Evolutionary conservation across 371 early-diverging fungal species (phyloP).

Genomic region (Lichtheimia ramosa): DNA sequence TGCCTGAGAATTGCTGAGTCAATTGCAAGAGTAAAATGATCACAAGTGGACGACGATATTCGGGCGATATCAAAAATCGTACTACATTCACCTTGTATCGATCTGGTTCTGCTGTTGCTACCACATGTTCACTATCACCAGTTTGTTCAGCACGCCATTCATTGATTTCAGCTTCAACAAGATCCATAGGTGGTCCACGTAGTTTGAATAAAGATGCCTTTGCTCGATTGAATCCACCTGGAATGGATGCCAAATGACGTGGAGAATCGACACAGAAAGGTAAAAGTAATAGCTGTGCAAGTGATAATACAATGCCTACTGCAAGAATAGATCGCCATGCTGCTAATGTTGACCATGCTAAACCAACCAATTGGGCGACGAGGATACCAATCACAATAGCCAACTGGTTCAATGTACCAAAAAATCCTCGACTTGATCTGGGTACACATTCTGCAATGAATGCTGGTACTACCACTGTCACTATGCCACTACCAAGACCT

Average conservation of each 20-base stretch:
- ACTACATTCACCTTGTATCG: conserved; percentile 28
- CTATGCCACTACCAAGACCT: conserved; percentile 85
- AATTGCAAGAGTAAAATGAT: conserved; percentile 78
- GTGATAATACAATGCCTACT: conserved; percentile 55
- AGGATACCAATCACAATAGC: conserved; percentile 84
- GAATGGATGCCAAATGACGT: conserved; percentile 57
- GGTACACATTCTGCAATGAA: conserved; percentile 90
- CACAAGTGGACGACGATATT: conserved; percentile 61
- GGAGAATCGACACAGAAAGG: conserved; percentile 84
- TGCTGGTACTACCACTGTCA: conserved; percentile 82
- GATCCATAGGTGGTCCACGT: conserved; percentile 46
- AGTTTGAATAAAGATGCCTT: conserved; percentile 56
- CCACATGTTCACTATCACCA: conserved; percentile 2
- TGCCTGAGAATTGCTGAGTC: conserved; percentile 88
- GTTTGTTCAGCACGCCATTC: conserved; percentile 60
- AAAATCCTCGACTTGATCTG: conserved; percentile 66
- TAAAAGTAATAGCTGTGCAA: conserved; percentile 63
- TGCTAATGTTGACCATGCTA: conserved; percentile 56
- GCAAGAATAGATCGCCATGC: conserved; percentile 70
- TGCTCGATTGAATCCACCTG: conserved; percentile 55
- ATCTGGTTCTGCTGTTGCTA: conserved; percentile 4
- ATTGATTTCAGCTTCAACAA: conserved; percentile 65
- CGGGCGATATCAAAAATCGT: conserved; percentile 38
- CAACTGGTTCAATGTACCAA: conserved; percentile 84
- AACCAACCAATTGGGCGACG: conserved; percentile 63